These are phyloP conservation scores for Brachypodium distachyon DNA, from an alignment of 202 grass and related monocot genomes.

Conservation along the genomic window DNA sequence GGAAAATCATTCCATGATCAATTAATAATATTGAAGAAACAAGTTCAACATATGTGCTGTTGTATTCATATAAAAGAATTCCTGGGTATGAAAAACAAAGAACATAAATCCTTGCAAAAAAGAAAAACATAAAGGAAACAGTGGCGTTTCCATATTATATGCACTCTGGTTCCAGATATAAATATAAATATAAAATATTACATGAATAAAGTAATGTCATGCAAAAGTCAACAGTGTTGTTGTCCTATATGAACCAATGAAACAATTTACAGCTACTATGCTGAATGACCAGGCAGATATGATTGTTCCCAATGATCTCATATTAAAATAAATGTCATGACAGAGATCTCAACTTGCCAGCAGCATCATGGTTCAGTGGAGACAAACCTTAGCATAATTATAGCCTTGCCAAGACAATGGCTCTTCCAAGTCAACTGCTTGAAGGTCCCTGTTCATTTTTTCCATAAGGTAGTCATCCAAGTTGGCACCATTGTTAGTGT, in stretches of 20 bases:
- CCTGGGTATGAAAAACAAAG: conserved; percentile 2
- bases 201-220: not conserved
- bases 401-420: conserved; percentile 98
- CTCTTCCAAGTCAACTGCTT: conserved; percentile 84
- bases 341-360: not conserved
- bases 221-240: not conserved
- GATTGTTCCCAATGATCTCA: conserved; percentile 8
- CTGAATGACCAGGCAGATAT: not conserved
- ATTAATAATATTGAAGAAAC: conserved; percentile 1
- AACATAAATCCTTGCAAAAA: no score
- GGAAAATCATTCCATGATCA: conserved; percentile 19
- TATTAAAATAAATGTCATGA: conserved; percentile 7
- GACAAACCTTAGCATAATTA: conserved; percentile 85
- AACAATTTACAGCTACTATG: not conserved
- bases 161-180: not conserved
- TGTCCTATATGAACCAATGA: conserved; percentile 3
- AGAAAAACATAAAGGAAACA: no score
- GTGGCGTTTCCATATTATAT: not conserved
- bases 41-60: not conserved
- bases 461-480: conserved; percentile 83
- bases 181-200: no score
- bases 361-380: conserved; percentile 3
- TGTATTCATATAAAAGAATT: not conserved
- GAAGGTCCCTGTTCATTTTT: conserved; percentile 89
- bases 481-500: conserved; percentile 47